Evolutionary conservation across 345 rosid genomes (phyloP).

Genomic region (Ricinus communis): DNA sequence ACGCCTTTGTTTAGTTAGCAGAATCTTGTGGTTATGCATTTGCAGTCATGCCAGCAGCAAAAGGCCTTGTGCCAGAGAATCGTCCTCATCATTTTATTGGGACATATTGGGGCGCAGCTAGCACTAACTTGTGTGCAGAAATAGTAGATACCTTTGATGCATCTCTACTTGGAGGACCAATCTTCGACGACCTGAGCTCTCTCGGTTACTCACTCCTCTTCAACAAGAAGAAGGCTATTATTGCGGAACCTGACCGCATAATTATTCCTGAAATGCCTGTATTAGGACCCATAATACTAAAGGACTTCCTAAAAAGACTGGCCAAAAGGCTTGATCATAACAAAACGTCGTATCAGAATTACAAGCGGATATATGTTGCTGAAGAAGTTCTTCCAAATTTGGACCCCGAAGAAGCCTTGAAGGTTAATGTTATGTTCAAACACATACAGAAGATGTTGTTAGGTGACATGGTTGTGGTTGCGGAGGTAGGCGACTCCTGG

Average conservation of each 20-base stretch:
- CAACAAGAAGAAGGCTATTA: slow-evolving; percentile 39
- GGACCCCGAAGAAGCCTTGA: slow-evolving; percentile 31
- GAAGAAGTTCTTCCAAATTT: slow-evolving; percentile 25
- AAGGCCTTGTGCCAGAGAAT: slow-evolving; percentile 37
- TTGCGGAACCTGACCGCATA: slow-evolving; percentile 41
- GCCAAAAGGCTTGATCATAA: slow-evolving; percentile 27
- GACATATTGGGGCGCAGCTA: slow-evolving; percentile 37
- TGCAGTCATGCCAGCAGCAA: slow-evolving; percentile 38
- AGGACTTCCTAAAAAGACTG: slow-evolving; percentile 31
- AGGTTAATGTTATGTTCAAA: slow-evolving; percentile 13
- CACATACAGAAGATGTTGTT: neutral
- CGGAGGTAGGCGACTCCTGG: neutral
- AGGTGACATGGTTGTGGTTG: neutral
- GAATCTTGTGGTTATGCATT: slow-evolving; percentile 38
- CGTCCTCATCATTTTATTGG: slow-evolving; percentile 37
- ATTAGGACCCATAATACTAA: slow-evolving; percentile 36
- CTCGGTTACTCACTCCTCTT: slow-evolving; percentile 36
- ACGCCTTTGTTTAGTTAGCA: slow-evolving; percentile 33
- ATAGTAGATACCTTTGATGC: slow-evolving; percentile 44
- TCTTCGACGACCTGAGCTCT: slow-evolving; percentile 40
- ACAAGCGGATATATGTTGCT: slow-evolving; percentile 26
- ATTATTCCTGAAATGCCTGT: slow-evolving; percentile 27
- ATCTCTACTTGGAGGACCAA: slow-evolving; percentile 39
- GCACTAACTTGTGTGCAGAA: slow-evolving; percentile 37
- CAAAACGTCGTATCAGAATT: slow-evolving; percentile 31